Conservation (phyloP, 305 asterid species). For the Rubia balearica region DNA sequence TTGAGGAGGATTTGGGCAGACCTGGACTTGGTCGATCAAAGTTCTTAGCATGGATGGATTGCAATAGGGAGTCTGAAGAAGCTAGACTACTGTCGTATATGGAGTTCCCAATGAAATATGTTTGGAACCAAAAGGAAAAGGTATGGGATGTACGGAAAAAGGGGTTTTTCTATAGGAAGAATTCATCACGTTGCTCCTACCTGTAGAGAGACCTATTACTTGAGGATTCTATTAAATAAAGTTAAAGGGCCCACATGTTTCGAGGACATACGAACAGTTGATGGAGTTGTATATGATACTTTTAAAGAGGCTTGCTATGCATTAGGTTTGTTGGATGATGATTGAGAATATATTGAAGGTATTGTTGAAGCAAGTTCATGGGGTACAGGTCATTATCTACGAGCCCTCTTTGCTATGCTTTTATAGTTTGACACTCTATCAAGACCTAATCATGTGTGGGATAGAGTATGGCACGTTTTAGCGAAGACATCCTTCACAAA, state of each 20-base stretch:
- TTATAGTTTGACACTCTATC: background rate
- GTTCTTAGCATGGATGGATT: conserved; percentile 6
- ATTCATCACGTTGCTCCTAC: background rate
- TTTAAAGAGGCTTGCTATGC: conserved; percentile 4
- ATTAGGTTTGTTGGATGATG: conserved; percentile 1
- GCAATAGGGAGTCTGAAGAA: background rate
- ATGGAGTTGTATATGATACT: background rate
- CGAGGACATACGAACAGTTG: background rate
- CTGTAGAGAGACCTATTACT: background rate
- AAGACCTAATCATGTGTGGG: background rate
- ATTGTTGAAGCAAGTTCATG: background rate
- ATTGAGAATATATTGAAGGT: background rate
- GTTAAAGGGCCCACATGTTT: background rate
- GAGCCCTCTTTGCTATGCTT: background rate
- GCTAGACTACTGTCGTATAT: background rate
- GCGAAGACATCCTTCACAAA: background rate
- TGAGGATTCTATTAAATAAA: background rate
- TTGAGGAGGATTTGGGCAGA: background rate
- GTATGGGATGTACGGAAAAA: background rate
- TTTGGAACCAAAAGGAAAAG: background rate
- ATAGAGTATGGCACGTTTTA: background rate
- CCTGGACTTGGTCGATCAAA: background rate
- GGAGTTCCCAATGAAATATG: background rate
- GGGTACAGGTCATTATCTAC: background rate
- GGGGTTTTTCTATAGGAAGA: background rate